Evolutionary conservation across 176 grass and related monocot species (phyloP), one percentile per base, ranked within the genome.

Genomic region (Eremochloa ophiuroides): DNA sequence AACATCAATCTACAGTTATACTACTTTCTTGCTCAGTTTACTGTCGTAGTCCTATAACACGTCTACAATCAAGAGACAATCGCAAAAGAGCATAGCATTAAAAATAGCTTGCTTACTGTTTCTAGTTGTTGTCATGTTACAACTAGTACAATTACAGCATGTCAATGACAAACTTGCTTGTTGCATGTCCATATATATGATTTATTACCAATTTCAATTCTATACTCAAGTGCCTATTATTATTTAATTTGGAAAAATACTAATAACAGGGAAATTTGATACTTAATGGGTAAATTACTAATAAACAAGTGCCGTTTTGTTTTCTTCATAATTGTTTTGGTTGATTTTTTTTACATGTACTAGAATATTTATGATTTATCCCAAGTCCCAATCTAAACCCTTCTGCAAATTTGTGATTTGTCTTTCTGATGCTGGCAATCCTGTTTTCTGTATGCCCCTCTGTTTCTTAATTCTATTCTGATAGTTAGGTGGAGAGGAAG

Each of bases 161-260:
- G n/a, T n/a, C n/a, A n/a, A n/a, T n/a, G n/a, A n/a, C n/a, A n/a
- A 85, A 85, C 43, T 34, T 85, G 51, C 40, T 85, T 42, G 74
- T 75, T 85, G 83, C 40, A 50, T 33, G 38, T 50, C 74, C 74
- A 71, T 78, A 41, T 11, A 46, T 69, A 27, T 7, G 37, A 69
- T 38, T 77, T 34, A 84, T 22, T 28, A 67, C 8, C 6, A 39
- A 73, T 37, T 10, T 53, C 28, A 76, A 33, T 47, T 33, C 56
- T 17, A 35, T 29, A 56, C 43, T 31, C 53, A 10, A 46, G 27
- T 72, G 26, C 14, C 2, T 55, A 53, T 18, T 55, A 55, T n/a
- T 44, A 61, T 35, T 71, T 66, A 71, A n/a, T 60, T 66, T 62
- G 61, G 66, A 8, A 61, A 80, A 23, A 23, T 22, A 31, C 25